Base-by-base conservation (phyloP, 2,329 filamentous ascomycete species). In the Xylaria digitata region DNA sequence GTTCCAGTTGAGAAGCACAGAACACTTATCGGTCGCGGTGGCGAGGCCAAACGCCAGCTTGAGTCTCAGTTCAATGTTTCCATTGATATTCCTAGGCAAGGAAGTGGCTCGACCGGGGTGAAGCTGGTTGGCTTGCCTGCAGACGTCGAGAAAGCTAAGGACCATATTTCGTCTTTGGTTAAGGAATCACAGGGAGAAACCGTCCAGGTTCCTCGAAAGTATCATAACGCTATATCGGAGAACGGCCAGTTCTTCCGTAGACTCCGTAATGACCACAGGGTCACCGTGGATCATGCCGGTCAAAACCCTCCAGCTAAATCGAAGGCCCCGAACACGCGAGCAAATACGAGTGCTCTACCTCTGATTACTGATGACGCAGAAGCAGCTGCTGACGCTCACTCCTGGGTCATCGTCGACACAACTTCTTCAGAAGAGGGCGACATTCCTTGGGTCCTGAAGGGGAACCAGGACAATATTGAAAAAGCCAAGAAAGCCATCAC, bases 171-270 rank as follows among this genome's bases (percentile, higher is more conserved):
- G 58, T 84, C 87, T 43, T 81, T 97, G 59, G 86, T 94, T 70
- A 95, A 97, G 84, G 90, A 94, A 73, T 92, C 95, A 77, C 90
- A 96, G 78, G 92, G 93, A 68, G 93, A 96, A 84, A 96, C 92
- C 0, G 81, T 98, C n/a, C 86, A 91, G 73, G 87, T 99, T 8
- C 95, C 96, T 11, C 88, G 90, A 66, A 88, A 90, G 73, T 84
- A 96, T 67, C 96, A 99, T 82, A 93, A 98, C 78, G 82, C 86
- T 66, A 86, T 99, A 72, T 88, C 92, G 59, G 95, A 97, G 78
- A 94, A 95, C 71, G 96, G 95, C 1, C 90, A 94, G 73, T 92
- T 98, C 82, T 97, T 98, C 91, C 92, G 95, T 71, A 91, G 89
- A 74, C 89, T 99, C 48, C 90, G 92, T 71, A 94, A 89, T 79